phyloP scores from a whole-genome alignment of 108 stramenopile genomes.

The Fistulifera solaris region DNA sequence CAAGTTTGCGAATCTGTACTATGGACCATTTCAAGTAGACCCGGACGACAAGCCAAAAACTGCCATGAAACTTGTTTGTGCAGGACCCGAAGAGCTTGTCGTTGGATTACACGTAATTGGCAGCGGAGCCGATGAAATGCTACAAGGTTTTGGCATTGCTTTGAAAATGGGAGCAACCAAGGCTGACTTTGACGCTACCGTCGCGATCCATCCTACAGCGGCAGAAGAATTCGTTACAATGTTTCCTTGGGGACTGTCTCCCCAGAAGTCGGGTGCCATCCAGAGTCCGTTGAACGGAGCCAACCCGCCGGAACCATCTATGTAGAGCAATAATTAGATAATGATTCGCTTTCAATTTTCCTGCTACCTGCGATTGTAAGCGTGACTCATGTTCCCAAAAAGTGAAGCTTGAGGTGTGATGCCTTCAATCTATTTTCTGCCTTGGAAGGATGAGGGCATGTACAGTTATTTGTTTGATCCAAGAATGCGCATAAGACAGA shows the following conservation, averaged over 20 bases:
- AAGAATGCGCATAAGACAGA: too few species aligned
- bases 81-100: conserved; percentile 72
- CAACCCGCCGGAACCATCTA: conserved; percentile 29
- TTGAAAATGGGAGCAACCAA: conserved; percentile 94
- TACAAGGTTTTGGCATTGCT: conserved; percentile 95
- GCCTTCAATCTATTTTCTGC: too few species aligned
- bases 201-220: conserved; percentile 96
- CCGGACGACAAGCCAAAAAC: conserved; percentile 52
- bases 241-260: conserved; percentile 64
- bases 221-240: conserved; percentile 90
- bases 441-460: too few species aligned
- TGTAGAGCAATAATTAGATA: background rate
- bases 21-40: conserved; percentile 68
- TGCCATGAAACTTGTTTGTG: conserved; percentile 53
- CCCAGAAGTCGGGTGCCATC: conserved; percentile 36
- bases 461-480: too few species aligned
- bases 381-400: too few species aligned
- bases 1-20: conserved; percentile 82
- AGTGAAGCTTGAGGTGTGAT: too few species aligned
- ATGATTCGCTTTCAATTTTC: too few species aligned
- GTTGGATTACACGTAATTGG: conserved; percentile 80
- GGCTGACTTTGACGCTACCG: conserved; percentile 87
- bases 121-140: conserved; percentile 91
- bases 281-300: conserved; percentile 46
- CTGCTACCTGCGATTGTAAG: too few species aligned